Evolutionary conservation across 176 grass and related monocot genomes (phyloP), one percentile per base, ranked within the genome.

Genomic region (Paspalum notatum): DNA sequence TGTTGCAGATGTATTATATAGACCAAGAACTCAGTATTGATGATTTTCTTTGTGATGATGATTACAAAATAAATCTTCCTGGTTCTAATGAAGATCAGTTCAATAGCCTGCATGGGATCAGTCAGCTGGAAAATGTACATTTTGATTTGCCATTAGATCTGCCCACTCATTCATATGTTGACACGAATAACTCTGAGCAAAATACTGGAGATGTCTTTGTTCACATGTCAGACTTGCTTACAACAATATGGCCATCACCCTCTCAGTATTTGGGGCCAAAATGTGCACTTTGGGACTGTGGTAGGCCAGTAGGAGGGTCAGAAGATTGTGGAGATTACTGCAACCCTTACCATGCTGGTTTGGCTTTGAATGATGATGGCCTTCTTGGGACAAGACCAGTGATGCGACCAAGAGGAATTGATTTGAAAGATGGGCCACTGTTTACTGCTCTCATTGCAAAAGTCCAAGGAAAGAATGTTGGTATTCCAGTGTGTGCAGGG

Each of bases 201-300:
- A 80, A 91, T 64, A 75, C 62, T 46, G 85, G 77, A 63, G 89
- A 87, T 76, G 75, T 87, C 39, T 74, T 87, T 43, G 72, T 84
- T 66, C 79, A 90, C 66, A 91, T 90, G 89, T 82, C 91, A 49
- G 88, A 91, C 47, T 76, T 93, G 77, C 86, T 97, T 63, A 72
- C 88, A 76, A 91, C 94, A 70, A 81, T 97, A 53, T 88, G 79
- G 7, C 87, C 94, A 5, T 93, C 91, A 72, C 91, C 94, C 58
- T 94, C 91, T 74, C 89, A 93, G 39, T 97, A 90, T 81, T 83
- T 97, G 56, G 82, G 89, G 71, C 94, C 94, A 65, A 97, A 92
- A 83, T 97, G 94, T 90, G 87, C 94, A 79, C 87, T 97, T 48
- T 97, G 91, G 93, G 93, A 97, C 63, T 97, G 94, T 81, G 82